Conservation (phyloP, 2,329 filamentous ascomycete species). For the Cladophialophora exuberans region DNA sequence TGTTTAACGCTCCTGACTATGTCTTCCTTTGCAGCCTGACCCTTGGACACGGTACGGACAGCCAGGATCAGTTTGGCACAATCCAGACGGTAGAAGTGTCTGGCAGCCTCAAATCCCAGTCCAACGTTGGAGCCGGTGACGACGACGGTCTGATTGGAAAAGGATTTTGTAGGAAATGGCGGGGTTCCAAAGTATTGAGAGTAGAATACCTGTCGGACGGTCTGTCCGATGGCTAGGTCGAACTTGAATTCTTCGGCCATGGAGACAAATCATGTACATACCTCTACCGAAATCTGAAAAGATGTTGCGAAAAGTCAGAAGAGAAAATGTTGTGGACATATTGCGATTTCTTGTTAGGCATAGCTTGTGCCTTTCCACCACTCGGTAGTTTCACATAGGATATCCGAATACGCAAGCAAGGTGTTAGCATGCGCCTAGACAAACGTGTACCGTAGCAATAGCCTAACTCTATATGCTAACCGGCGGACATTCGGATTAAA, state of each 20-base stretch:
- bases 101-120: slow-evolving; percentile 51
- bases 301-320: too few species aligned
- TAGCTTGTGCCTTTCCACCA: too few species aligned
- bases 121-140: slow-evolving; percentile 55
- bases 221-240: slow-evolving; percentile 9
- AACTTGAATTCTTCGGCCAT: slow-evolving; percentile 25
- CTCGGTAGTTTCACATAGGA: too few species aligned
- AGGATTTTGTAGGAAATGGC: slow-evolving; percentile 22
- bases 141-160: slow-evolving; percentile 43
- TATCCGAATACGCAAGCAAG: too few species aligned
- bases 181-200: slow-evolving; percentile 31
- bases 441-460: too few species aligned
- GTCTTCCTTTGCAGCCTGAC: slow-evolving; percentile 46
- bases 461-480: too few species aligned
- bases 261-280: too few species aligned
- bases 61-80: slow-evolving; percentile 50
- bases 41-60: slow-evolving; percentile 48
- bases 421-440: too few species aligned
- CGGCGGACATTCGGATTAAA: too few species aligned
- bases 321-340: too few species aligned
- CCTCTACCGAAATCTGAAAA: too few species aligned
- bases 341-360: too few species aligned
- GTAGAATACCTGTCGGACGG: slow-evolving; percentile 20
- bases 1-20: slow-evolving; percentile 42
- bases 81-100: slow-evolving; percentile 46